A percentile compares a stretch with the other conserved stretches of the same genome.
Evolutionary conservation across 139 green algal species (phyloP).

Genomic region (Chlamydomonas incerta): DNA sequence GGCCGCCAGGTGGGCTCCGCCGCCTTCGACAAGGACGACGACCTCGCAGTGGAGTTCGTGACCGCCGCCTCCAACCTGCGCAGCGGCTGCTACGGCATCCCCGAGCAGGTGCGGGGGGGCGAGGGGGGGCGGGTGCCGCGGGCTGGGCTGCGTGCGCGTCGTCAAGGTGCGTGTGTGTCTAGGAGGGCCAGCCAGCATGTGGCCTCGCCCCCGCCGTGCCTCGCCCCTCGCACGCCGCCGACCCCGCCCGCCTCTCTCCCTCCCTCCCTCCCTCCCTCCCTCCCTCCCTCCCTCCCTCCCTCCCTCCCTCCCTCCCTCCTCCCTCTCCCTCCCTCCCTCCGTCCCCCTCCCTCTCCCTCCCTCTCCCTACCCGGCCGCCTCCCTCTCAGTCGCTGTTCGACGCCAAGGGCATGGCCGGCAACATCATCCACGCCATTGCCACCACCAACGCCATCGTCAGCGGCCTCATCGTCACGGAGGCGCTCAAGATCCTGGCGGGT

Average conservation of each 20-base stretch:
- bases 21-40: conserved; percentile 82
- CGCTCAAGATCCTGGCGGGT: conserved; percentile 88
- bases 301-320: too few relatives aligned
- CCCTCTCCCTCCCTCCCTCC: too few relatives aligned
- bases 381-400: conserved; percentile 81
- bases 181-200: too few relatives aligned
- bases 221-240: too few relatives aligned
- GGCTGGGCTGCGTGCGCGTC: too few relatives aligned
- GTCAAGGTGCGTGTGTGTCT: too few relatives aligned
- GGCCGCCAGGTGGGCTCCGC: conserved; percentile 38
- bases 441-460: conserved; percentile 98
- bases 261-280: neutral
- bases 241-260: neutral
- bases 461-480: conserved; percentile 93
- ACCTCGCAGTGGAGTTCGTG: conserved; percentile 95
- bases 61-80: conserved; percentile 92
- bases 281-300: too few relatives aligned
- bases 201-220: too few relatives aligned
- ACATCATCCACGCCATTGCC: conserved; percentile 99
- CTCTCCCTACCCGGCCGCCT: neutral
- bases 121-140: neutral
- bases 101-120: conserved; percentile 60
- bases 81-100: conserved; percentile 84
- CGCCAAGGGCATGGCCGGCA: conserved; percentile 97
- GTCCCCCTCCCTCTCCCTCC: neutral